These are phyloP conservation scores for barley (Hordeum vulgare) DNA, from an alignment of 176 grass and related monocot species.

Conservation along the genomic window MorexV3_pseudomolecules_assembly NC_058523.1:239246747-239247246, in stretches of 20 bases:
- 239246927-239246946: not conserved
- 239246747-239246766: conserved; percentile 87
- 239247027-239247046: not conserved
- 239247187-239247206: conserved; percentile 82
- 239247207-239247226: conserved; percentile 73
- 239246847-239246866: too few relatives aligned
- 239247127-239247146: conserved; percentile 69
- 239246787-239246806: not conserved
- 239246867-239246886: too few relatives aligned
- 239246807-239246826: not conserved
- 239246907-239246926: not conserved
- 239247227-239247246: conserved; percentile 44
- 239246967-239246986: not conserved
- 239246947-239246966: not conserved
- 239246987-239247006: not conserved
- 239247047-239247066: not conserved
- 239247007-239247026: conserved; percentile 5
- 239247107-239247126: not conserved
- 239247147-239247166: conserved; percentile 82
- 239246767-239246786: not conserved
- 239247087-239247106: not conserved
- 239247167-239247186: conserved; percentile 90
- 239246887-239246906: not conserved
- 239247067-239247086: not conserved
- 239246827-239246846: too few relatives aligned